Base-by-base conservation (phyloP, 805 yeast species). In the Yamadazyma akitaensis region DNA sequence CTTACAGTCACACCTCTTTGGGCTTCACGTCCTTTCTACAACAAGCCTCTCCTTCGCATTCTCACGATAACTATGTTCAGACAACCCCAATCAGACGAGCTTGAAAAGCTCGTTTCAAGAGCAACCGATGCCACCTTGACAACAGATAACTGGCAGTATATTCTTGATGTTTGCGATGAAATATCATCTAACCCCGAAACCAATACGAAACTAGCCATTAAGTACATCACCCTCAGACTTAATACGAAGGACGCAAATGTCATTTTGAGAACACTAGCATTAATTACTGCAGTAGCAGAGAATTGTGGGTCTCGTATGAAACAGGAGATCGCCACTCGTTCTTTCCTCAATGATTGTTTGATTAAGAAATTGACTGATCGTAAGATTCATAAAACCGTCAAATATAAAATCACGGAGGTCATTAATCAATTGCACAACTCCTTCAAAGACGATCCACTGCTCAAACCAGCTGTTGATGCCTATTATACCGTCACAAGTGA, bases 361-460 rank as follows among this genome's bases (percentile, higher is more conserved):
- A 46, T 70, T 24, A 63, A 60, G 46, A 68, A 72, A 44, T 65
- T 89, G 50, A 69, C 80, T 9, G 86, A 81, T 54, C 60, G 70
- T 8, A 63, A 70, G 33, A 77, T 85, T 28, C 96, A 91, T 67
- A 63, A 70, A 24, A 75, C 81, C 2, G 85, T 94, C 44, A 88
- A 88, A 62, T 62, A 69, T 42, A 77, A 80, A 42, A 71, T 88
- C 4, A 78, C 81, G 11, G 88, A 85, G 58, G 82, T 84, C 28
- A 75, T 90, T 37, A 76, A 74, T 43, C 89, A 88, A 57, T 71
- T 94, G 51, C 64, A 83, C 17, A 66, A 75, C 33, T 77, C 85
- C 2, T 88, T 90, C 63, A 71, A 76, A 46, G 62, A 64, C 21
- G 98, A 94, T 62, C 92, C 94, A 0, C 83, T 92, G 2, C 73